phyloP scores from a whole-genome alignment of 352 stramenopile genomes.

The Phytophthora brassicae region DNA sequence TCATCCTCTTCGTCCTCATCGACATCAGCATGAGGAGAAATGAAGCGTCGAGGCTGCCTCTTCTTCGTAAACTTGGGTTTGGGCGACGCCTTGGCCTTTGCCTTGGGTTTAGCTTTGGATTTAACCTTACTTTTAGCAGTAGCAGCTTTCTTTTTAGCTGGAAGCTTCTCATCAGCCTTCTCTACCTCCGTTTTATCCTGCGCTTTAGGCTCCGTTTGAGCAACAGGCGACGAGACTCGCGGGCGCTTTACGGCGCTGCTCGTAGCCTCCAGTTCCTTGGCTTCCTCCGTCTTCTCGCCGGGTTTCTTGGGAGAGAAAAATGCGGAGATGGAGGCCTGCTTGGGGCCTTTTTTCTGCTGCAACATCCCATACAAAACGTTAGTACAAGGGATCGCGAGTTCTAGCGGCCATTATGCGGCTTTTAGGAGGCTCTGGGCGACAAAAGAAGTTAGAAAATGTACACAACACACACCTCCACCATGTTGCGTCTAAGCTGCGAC shows the following conservation, averaged over 20 bases:
- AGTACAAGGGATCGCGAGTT: conserved; percentile 1
- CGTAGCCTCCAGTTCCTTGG: conserved; percentile 15
- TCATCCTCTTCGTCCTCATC: conserved; percentile 24
- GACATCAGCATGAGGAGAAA: conserved; percentile 34
- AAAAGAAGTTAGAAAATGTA: background rate
- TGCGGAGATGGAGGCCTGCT: conserved; percentile 68
- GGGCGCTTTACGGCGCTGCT: conserved; percentile 20
- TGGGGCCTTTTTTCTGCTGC: conserved; percentile 54
- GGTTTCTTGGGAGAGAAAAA: conserved; percentile 74
- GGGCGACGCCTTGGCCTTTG: conserved; percentile 22
- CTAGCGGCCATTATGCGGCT: background rate
- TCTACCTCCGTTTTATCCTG: conserved; percentile 15
- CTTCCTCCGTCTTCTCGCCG: conserved; percentile 11
- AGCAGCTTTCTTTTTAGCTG: conserved; percentile 6
- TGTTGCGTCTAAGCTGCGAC: background rate
- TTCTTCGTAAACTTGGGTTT: conserved; percentile 23
- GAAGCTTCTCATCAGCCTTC: conserved; percentile 4
- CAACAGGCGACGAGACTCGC: background rate
- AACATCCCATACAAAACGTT: conserved; percentile 12
- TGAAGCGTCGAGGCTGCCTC: conserved; percentile 22
- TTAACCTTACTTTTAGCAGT: conserved; percentile 16
- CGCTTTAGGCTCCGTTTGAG: conserved; percentile 11
- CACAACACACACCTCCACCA: conserved; percentile 28
- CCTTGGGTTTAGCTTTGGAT: conserved; percentile 27
- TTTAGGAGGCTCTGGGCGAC: background rate